phyloP scores from a whole-genome alignment of 305 asterid species.

The Fraxinus dipetala region DNA sequence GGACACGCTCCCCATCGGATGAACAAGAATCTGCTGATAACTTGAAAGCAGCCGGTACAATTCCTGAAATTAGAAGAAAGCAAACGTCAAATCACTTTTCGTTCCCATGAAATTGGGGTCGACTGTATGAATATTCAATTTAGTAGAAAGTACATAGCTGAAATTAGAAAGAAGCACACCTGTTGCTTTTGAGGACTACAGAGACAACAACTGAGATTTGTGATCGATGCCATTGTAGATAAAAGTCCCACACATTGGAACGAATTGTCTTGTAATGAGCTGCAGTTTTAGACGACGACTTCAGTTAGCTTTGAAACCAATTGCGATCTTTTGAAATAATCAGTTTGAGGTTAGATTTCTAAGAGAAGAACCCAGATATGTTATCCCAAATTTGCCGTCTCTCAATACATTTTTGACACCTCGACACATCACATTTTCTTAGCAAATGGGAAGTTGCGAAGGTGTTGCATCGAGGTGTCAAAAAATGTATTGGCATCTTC shows the following conservation, averaged over 20 bases:
- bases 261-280: conserved; percentile 89
- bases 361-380: neutral
- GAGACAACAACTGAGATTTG: conserved; percentile 71
- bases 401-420: neutral
- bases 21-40: neutral
- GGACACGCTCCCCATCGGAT: neutral
- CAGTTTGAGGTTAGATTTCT: neutral
- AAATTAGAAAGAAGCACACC: conserved; percentile 23
- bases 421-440: neutral
- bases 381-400: neutral
- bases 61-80: neutral
- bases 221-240: conserved; percentile 86
- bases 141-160: neutral
- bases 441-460: neutral
- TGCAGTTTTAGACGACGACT: conserved; percentile 29
- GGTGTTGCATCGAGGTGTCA: neutral
- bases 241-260: conserved; percentile 85
- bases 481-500: neutral
- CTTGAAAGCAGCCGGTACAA: neutral
- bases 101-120: neutral
- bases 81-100: neutral
- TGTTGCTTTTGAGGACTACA: conserved; percentile 34
- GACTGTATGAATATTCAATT: neutral
- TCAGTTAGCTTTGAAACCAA: neutral
- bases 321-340: neutral